Evolutionary conservation across 1,284 basidiomycete species (phyloP).

Genomic region (Ceratorhiza oryzae-sativae): DNA sequence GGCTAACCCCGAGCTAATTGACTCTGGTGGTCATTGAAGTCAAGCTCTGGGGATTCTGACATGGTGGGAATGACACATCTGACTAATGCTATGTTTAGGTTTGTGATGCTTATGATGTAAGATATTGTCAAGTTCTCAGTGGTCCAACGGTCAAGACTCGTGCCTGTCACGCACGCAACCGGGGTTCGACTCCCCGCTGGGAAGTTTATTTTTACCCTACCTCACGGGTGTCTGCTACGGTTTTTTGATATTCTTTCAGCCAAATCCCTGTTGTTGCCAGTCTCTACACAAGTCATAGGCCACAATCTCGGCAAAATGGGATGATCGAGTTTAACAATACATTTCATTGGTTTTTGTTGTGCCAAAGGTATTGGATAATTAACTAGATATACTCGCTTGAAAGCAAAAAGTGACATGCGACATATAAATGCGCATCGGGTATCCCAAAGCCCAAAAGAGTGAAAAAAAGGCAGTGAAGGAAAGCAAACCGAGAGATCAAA

Average conservation of each 20-base stretch:
- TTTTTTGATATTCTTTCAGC: too few species aligned
- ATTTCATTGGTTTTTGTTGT: neutral
- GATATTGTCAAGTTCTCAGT: conserved; percentile 32
- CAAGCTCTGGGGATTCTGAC: too few species aligned
- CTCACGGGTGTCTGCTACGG: too few species aligned
- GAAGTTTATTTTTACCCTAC: conserved; percentile 12
- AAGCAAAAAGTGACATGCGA: neutral
- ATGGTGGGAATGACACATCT: too few species aligned
- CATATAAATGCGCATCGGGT: neutral
- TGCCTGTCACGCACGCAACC: conserved; percentile 30
- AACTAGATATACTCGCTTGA: too few species aligned
- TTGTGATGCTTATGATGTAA: too few species aligned
- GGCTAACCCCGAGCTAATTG: too few species aligned
- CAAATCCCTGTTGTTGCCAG: too few species aligned
- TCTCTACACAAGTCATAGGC: too few species aligned
- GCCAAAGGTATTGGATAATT: too few species aligned
- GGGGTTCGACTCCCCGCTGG: conserved; percentile 35
- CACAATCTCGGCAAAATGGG: too few species aligned
- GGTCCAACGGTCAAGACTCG: conserved; percentile 35
- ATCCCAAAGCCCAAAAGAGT: neutral
- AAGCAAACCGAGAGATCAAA: neutral
- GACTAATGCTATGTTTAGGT: neutral
- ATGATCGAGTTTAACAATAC: neutral
- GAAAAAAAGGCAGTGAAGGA: neutral
- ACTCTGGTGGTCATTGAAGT: too few species aligned